Conservation (phyloP, 495 filamentous ascomycete genomes). For the Trichoderma asperelloides region DNA sequence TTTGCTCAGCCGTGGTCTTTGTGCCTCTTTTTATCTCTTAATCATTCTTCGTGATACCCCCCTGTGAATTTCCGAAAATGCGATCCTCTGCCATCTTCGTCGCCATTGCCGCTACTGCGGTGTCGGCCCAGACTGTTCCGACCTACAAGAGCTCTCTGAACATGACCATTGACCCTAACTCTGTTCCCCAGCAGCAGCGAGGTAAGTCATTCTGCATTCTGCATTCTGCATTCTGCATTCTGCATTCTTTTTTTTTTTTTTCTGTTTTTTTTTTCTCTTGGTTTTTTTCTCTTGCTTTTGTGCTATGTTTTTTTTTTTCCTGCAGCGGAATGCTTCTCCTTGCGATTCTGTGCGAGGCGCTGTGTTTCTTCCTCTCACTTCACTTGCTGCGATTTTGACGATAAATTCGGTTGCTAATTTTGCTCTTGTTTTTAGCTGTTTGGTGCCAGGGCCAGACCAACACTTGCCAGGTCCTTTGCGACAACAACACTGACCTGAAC, state of each 20-base stretch:
- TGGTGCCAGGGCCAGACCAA: slow-evolving; percentile 30
- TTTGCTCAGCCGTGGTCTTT: background rate
- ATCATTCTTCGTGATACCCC: slow-evolving; percentile 2
- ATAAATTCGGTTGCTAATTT: slow-evolving; percentile 1
- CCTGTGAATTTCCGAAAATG: slow-evolving; percentile 15
- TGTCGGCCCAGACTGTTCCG: slow-evolving; percentile 18
- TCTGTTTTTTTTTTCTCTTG: background rate
- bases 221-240: slow-evolving; percentile 18
- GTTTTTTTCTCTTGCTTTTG: background rate
- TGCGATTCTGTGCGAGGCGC: background rate
- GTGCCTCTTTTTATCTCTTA: slow-evolving; percentile 1
- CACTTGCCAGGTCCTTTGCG: slow-evolving; percentile 28
- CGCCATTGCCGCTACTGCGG: slow-evolving; percentile 23
- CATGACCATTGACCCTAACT: slow-evolving; percentile 23
- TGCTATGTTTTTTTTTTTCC: no score
- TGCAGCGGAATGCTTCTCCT: background rate
- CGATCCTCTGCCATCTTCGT: slow-evolving; percentile 20
- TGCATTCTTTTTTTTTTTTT: no score
- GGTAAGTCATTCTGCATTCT: slow-evolving; percentile 14
- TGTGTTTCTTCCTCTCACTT: background rate
- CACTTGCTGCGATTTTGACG: background rate
- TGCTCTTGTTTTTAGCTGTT: slow-evolving; percentile 8
- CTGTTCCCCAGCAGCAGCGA: slow-evolving; percentile 13
- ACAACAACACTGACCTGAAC: slow-evolving; percentile 14
- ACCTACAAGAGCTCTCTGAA: slow-evolving; percentile 14